Evolutionary conservation across 306 rosid genomes (phyloP).

Genomic region (Senna siamea): DNA sequence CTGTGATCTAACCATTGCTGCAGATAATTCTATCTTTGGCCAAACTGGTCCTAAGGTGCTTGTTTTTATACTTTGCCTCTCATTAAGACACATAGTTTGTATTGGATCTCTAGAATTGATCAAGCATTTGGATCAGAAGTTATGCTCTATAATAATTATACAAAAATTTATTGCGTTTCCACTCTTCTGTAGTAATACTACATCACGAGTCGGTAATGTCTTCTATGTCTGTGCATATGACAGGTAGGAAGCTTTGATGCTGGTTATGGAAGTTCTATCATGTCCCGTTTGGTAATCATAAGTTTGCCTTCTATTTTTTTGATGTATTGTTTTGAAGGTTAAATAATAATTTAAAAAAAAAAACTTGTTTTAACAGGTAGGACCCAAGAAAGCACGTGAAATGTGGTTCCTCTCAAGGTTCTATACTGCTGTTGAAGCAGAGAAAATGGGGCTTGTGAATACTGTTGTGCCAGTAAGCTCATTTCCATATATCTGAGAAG

Average conservation of each 20-base stretch:
- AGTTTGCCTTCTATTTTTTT: not conserved
- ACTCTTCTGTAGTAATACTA: not conserved
- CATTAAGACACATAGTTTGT: not conserved
- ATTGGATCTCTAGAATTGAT: not conserved
- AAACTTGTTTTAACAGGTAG: slow-evolving; percentile 53
- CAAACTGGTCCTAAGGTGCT: slow-evolving; percentile 98
- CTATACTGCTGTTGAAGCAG: slow-evolving; percentile 83
- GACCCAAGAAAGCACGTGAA: slow-evolving; percentile 83
- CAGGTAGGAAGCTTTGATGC: slow-evolving; percentile 96
- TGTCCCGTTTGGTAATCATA: slow-evolving; percentile 79
- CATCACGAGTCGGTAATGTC: too few species aligned
- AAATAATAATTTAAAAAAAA: not conserved
- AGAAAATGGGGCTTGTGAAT: slow-evolving; percentile 91
- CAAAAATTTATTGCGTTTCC: too few species aligned
- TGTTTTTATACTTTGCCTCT: slow-evolving; percentile 14
- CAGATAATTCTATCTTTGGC: slow-evolving; percentile 88
- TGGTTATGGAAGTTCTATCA: slow-evolving; percentile 92
- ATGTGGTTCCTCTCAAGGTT: slow-evolving; percentile 88
- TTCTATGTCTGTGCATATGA: not conserved
- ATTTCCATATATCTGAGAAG: not conserved
- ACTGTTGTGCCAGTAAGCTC: slow-evolving; percentile 74
- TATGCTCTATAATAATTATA: too few species aligned
- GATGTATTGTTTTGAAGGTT: slow-evolving; percentile 1
- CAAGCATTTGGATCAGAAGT: slow-evolving; percentile 20
- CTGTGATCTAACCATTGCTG: slow-evolving; percentile 90